Evolutionary conservation across 2,329 filamentous ascomycete species (phyloP).

Genomic region (Alternaria sp.): DNA sequence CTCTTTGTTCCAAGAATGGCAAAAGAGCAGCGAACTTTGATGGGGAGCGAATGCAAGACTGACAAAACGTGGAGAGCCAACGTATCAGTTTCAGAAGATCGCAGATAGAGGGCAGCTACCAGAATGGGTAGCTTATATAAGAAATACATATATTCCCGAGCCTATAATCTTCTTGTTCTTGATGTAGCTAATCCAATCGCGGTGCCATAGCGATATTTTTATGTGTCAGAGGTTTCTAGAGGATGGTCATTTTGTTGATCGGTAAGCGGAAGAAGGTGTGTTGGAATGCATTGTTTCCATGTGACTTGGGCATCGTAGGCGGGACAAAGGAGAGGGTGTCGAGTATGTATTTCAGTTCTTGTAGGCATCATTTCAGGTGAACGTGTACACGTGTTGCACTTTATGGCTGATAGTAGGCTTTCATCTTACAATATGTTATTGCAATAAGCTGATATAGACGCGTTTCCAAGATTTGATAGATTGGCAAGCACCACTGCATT

Average conservation of each 20-base stretch:
- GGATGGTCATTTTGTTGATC: background rate
- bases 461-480: background rate
- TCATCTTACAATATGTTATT: fast-evolving
- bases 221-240: background rate
- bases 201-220: background rate
- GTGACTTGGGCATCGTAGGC: background rate
- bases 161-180: background rate
- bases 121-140: background rate
- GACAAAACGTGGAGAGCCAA: no score
- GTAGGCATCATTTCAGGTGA: fast-evolving
- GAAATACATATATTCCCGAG: background rate
- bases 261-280: background rate
- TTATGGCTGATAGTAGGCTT: background rate
- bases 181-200: background rate
- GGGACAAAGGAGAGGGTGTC: background rate
- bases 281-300: background rate
- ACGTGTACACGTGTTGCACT: fast-evolving
- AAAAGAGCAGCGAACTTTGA: no score
- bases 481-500: background rate
- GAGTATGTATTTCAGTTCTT: background rate
- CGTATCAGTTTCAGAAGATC: no score
- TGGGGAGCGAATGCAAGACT: fast-evolving
- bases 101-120: no score
- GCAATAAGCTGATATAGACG: background rate
- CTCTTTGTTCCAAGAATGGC: no score